phyloP scores from a whole-genome alignment of 805 yeast species.

The Wickerhamiella allomyrinae region DNA sequence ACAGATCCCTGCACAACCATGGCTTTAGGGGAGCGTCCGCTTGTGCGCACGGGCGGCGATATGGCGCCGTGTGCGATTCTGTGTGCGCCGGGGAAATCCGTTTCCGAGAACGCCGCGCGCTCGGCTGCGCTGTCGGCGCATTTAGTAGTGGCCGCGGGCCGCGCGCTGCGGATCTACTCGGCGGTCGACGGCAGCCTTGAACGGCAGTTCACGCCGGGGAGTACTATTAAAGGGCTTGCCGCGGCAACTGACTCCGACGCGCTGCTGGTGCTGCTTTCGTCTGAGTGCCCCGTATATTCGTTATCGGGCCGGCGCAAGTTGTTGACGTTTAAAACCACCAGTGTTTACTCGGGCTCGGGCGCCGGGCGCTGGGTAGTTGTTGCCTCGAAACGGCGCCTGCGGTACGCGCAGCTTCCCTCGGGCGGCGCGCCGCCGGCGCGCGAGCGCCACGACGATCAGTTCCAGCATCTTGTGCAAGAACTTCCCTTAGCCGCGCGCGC shows the following conservation, averaged over 20 bases:
- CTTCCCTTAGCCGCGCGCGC: neutral
- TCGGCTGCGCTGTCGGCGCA: neutral
- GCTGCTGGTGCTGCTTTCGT: neutral
- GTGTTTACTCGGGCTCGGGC: neutral
- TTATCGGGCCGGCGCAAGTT: neutral
- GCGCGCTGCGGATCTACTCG: neutral
- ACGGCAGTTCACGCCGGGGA: neutral
- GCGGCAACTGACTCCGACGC: neutral
- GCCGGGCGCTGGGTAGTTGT: conserved; percentile 1
- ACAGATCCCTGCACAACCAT: too few species aligned
- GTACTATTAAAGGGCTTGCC: neutral
- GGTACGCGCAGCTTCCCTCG: neutral
- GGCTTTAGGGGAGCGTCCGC: neutral
- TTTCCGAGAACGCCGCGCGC: neutral
- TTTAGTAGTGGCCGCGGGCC: neutral
- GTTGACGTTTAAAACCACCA: neutral
- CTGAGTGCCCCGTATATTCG: neutral
- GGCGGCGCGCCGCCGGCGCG: neutral
- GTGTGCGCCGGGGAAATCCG: neutral
- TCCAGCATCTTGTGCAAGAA: neutral
- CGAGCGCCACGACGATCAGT: neutral
- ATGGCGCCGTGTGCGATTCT: neutral
- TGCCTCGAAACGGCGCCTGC: conserved; percentile 1
- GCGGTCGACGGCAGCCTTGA: neutral
- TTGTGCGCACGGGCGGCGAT: neutral